Conservation (phyloP, 805 yeast species). For the Saccharomycopsis fibuligera region DNA sequence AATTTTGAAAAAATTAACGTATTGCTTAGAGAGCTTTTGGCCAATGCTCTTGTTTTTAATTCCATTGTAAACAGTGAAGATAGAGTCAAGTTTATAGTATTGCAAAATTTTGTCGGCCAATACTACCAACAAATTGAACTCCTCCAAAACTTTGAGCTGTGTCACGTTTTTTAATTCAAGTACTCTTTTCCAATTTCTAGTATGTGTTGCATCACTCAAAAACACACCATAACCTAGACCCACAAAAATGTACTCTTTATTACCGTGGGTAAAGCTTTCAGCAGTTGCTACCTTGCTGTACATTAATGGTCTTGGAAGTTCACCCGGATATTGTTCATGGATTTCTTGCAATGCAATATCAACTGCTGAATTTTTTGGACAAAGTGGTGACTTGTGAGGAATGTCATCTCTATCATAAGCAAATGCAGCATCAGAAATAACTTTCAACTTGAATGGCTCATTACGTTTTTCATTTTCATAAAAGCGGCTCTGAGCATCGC, state of each 20-base stretch:
- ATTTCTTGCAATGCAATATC: slow-evolving; percentile 34
- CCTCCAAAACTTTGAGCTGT: slow-evolving; percentile 55
- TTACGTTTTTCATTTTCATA: slow-evolving; percentile 33
- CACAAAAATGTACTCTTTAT: slow-evolving; percentile 41
- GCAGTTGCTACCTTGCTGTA: slow-evolving; percentile 27
- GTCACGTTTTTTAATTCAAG: slow-evolving; percentile 45
- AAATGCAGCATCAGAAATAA: slow-evolving; percentile 53
- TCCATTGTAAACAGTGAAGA: slow-evolving; percentile 53
- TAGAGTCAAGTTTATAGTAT: slow-evolving; percentile 56
- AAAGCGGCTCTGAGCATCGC: slow-evolving; percentile 39
- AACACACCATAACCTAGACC: slow-evolving; percentile 65
- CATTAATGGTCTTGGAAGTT: slow-evolving; percentile 25
- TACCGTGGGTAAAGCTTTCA: slow-evolving; percentile 35
- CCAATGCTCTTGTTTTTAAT: slow-evolving; percentile 35
- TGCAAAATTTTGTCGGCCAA: slow-evolving; percentile 53
- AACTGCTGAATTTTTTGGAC: slow-evolving; percentile 47
- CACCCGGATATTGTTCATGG: slow-evolving; percentile 26
- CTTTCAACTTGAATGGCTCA: slow-evolving; percentile 49
- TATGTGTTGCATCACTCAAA: slow-evolving; percentile 31
- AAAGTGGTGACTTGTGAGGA: slow-evolving; percentile 45
- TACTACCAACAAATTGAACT: slow-evolving; percentile 49
- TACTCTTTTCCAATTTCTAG: slow-evolving; percentile 49
- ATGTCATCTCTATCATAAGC: slow-evolving; percentile 53
- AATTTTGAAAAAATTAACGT: slow-evolving; percentile 55
- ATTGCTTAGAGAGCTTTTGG: slow-evolving; percentile 42